Base-by-base conservation (phyloP, 106 monocot species). In the Allium fistulosum region DNA sequence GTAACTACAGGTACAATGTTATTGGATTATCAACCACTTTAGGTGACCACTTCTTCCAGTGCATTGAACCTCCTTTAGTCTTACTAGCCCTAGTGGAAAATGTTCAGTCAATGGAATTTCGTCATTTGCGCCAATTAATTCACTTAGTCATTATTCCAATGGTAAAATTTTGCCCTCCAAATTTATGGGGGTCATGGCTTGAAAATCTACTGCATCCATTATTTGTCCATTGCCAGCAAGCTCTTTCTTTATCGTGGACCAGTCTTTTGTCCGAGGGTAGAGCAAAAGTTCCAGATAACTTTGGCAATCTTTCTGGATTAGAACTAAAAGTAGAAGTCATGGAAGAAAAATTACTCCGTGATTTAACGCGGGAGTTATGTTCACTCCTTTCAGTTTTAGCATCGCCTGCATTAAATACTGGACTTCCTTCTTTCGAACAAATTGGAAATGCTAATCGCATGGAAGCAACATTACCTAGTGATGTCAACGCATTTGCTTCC, bases 311-410 rank as follows among this genome's bases (percentile, higher is more conserved):
- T 68, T 66, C 87, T 80, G 92, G 79, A 16, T 79, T 82, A 72
- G 97, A 92, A 11, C 81, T 97, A 37, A 92, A 87, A 53, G 80
- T 89, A 56, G 97, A 97, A 80, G 92, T 97, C 22, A 97, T 97
- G 82, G 97, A 97, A 87, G 97, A 97, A 60, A 89, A 92, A 75
- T 77, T 97, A 48, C 77, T 97, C 11, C 88, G 89, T 52, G 88
- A 77, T 68, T 82, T 92, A 64, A 97, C 97, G 57, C 77, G 97
- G 0, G 97, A 97, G 84, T 80, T 97, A 37, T 84, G 86, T 66
- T 71, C 66, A 26, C 77, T 97, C 72, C 82, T 97, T 47, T 89
- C 84, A 45, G 76, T 81, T 72, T 75, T 92, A 63, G 92, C 86
- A 14, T 87, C 79, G 16, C 84, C 92, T 16, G 17, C 61, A 17